Evolutionary conservation across 106 monocot genomes (phyloP).

Genomic region (Dendrobium catenatum): DNA sequence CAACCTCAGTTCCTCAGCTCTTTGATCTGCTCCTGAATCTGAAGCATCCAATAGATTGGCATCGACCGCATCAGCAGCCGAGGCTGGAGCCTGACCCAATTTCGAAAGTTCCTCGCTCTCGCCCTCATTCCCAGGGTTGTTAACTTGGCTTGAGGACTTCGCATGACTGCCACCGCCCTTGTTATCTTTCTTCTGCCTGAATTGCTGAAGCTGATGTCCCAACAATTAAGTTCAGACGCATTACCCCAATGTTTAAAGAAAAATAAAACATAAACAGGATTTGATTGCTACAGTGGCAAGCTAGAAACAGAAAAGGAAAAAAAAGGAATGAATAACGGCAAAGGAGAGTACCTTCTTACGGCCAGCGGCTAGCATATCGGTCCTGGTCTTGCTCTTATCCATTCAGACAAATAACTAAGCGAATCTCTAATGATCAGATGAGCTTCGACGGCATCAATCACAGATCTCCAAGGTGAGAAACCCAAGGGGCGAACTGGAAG

Average conservation of each 20-base stretch:
- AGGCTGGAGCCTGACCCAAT: not conserved
- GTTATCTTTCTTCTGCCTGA: constrained; percentile 83
- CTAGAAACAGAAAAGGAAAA: not conserved
- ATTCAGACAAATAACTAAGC: constrained; percentile 15
- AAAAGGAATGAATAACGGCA: not conserved
- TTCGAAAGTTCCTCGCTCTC: constrained; percentile 8
- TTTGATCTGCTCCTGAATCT: not conserved
- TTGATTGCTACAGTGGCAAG: not conserved
- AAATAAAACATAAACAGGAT: not conserved
- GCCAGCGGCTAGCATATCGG: constrained; percentile 85
- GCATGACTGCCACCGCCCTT: constrained; percentile 41
- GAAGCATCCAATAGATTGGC: not conserved
- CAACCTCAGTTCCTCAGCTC: not conserved
- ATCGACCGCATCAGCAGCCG: not conserved
- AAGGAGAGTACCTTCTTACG: constrained; percentile 61
- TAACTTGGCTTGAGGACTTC: constrained; percentile 24
- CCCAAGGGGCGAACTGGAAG: not conserved
- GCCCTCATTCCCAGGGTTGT: constrained; percentile 15
- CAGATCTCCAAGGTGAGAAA: not conserved
- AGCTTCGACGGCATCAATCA: constrained; percentile 8
- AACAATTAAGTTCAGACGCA: constrained; percentile 3
- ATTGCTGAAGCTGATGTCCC: constrained; percentile 73
- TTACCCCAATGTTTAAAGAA: not conserved
- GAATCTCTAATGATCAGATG: not conserved
- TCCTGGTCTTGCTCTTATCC: constrained; percentile 68